Base-by-base conservation (phyloP, 805 yeast genomes). In the Hanseniaspora taiwanica region DNA sequence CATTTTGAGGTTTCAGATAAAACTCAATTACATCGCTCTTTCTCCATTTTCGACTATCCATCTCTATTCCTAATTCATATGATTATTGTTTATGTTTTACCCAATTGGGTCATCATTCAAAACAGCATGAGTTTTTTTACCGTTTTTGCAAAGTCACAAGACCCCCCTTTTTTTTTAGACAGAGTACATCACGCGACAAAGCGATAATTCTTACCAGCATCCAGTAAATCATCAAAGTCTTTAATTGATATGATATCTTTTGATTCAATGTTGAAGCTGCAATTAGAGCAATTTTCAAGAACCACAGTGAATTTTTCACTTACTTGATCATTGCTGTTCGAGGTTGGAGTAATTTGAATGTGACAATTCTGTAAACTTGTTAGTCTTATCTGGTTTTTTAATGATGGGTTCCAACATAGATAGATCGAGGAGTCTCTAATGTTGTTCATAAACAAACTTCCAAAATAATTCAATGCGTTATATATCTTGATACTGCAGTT, bases 381-480 rank as follows among this genome's bases (percentile, higher is more conserved):
- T 4, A 56, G 39, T 24, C 62, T 45, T 14, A 58, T 17, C 40
- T 58, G 62, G 7, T 52, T 40, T 1, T 44, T 42, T 23, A 47
- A 45, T 3, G 46, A 21, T 3, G 33, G 29, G 2, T 51, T 50
- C 6, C 49, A n/a, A 6, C 33, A 37, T 8, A 47, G 20, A 2
- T 46, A 3, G 1, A 52, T 42, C 14, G 45, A 29, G n/a, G 49
- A 44, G 35, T 51, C 36, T 7, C 17, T 16, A 20, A 51, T 47
- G 25, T 50, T 44, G 4, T 46, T 48, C 9, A 58, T 38, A 29
- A 47, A 44, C 6, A 57, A 37, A 36, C 56, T 55, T 12, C 62
- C 23, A 3, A 19, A 9, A 12, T 19, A 33, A 5, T 12, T 4
- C 19, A 12, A 13, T 8, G 19, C 23, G 12, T 10, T 3, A 18